phyloP scores from a whole-genome alignment of 2,329 filamentous ascomycete species.

The Trichophyton simii region DNA sequence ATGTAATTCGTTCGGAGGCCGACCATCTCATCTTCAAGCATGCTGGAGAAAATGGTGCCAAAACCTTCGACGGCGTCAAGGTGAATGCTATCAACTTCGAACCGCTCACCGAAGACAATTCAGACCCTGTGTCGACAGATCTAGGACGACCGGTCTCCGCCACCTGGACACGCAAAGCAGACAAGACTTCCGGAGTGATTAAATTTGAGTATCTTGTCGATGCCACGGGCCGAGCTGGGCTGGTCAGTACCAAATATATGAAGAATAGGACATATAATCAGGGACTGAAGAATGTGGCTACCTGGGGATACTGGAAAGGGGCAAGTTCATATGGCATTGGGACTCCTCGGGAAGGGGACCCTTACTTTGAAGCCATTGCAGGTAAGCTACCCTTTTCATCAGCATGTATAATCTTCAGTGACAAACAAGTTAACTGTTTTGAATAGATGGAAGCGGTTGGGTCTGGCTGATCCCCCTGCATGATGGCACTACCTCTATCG shows the following conservation, averaged over 20 bases:
- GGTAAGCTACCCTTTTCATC: slow-evolving; percentile 15
- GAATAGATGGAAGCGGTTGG: slow-evolving; percentile 38
- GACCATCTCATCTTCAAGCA: slow-evolving; percentile 37
- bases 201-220: slow-evolving; percentile 39
- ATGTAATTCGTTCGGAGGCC: slow-evolving; percentile 36
- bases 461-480: slow-evolving; percentile 41
- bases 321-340: slow-evolving; percentile 24
- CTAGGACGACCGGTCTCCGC: slow-evolving; percentile 1
- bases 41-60: slow-evolving; percentile 30
- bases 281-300: slow-evolving; percentile 39
- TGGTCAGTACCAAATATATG: slow-evolving; percentile 38
- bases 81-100: slow-evolving; percentile 21
- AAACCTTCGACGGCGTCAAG: slow-evolving; percentile 32
- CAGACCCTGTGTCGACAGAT: neutral
- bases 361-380: slow-evolving; percentile 36
- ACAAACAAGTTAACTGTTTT: neutral
- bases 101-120: neutral
- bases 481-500: slow-evolving; percentile 34
- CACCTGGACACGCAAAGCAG: neutral
- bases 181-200: neutral
- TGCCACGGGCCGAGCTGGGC: slow-evolving; percentile 35
- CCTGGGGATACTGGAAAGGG: slow-evolving; percentile 39
- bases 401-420: neutral
- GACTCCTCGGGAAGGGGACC: slow-evolving; percentile 25
- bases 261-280: slow-evolving; percentile 39